A percentile compares a stretch with the other conserved stretches of the same genome.
These are phyloP conservation scores for Termitomyces sp. DNA, from an alignment of 768 basidiomycete species.

Conservation along the genomic window DNA sequence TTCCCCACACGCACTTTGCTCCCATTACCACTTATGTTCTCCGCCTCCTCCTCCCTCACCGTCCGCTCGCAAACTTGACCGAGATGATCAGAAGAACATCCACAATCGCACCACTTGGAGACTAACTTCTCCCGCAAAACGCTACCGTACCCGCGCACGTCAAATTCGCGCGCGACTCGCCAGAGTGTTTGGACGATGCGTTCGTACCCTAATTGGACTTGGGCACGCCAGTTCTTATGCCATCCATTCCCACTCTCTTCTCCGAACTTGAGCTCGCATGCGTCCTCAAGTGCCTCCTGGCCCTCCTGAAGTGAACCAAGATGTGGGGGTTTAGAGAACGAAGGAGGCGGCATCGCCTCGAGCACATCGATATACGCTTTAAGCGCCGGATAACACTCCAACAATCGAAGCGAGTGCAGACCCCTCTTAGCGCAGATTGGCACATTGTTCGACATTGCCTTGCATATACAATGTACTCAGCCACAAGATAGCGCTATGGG, in stretches of 20 bases:
- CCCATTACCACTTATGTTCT: conserved; percentile 11
- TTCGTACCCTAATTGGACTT: conserved; percentile 62
- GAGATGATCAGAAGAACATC: conserved; percentile 73
- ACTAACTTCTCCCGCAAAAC: conserved; percentile 68
- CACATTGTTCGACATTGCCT: conserved; percentile 71
- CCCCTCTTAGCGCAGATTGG: conserved; percentile 59
- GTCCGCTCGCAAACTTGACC: conserved; percentile 74
- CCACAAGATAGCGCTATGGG: not conserved
- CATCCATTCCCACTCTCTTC: conserved; percentile 33
- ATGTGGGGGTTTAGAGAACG: conserved; percentile 63
- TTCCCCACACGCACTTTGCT: conserved; percentile 47
- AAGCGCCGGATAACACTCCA: conserved; percentile 56
- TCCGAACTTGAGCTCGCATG: conserved; percentile 53
- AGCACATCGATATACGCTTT: conserved; percentile 57
- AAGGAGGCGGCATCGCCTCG: conserved; percentile 48
- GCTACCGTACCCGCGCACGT: conserved; percentile 65
- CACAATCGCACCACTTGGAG: conserved; percentile 77
- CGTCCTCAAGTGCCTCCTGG: conserved; percentile 57
- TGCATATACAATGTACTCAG: not conserved
- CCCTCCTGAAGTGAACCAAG: conserved; percentile 54
- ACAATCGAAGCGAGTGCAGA: conserved; percentile 57
- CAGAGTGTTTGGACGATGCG: conserved; percentile 59
- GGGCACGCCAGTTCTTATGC: conserved; percentile 52
- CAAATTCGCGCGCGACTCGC: conserved; percentile 66
- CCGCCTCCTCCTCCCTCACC: conserved; percentile 58